Evolutionary conservation across 78 protist genomes (phyloP), one percentile per base, ranked within the genome.

Genomic region (Dictyostelium citrinum): DNA sequence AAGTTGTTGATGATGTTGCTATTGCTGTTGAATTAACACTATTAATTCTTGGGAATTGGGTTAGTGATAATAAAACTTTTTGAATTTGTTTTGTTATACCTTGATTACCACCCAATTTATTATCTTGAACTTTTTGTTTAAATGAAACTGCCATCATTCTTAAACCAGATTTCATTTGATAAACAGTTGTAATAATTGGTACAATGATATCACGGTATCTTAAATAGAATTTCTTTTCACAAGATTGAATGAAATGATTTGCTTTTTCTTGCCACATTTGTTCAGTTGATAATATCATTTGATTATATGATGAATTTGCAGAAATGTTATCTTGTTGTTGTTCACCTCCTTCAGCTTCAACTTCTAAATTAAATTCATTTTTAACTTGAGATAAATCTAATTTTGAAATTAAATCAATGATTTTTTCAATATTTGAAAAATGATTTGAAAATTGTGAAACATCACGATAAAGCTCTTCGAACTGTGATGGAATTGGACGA

Each of bases 201-300:
- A 81, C 85, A 33, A 70, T 17, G 11, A 86, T 55, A 81, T 95
- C 96, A 14, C 82, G 41, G 35, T 84, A 84, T 37, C 75, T 17
- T 11, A 35, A 12, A 33, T 55, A 51, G 35, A 37, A 95, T 67
- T 83, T 82, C 76, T 80, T 60, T 10, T 72, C 78, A 46, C 90
- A 27, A 10, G 83, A 39, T 22, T 41, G 31, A n/a, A 81, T 76
- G 76, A 95, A 95, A 79, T 82, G 68, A 67, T 77, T 49, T 9
- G 96, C 43, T 41, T 82, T 83, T 24, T 83, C 88, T 70, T 95
- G 96, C 95, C 94, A 95, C 94, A 95, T 79, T 8, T 45, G 11
- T 27, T 95, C 96, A 41, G 90, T 84, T 16, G 51, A 43, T 46
- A 76, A 85, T 5, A 81, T 14, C 49, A 82, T 76, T 43, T 39